Evolutionary conservation across 2,329 filamentous ascomycete genomes (phyloP), one percentile per base, ranked within the genome.

Genomic region (Sporothrix globosa): DNA sequence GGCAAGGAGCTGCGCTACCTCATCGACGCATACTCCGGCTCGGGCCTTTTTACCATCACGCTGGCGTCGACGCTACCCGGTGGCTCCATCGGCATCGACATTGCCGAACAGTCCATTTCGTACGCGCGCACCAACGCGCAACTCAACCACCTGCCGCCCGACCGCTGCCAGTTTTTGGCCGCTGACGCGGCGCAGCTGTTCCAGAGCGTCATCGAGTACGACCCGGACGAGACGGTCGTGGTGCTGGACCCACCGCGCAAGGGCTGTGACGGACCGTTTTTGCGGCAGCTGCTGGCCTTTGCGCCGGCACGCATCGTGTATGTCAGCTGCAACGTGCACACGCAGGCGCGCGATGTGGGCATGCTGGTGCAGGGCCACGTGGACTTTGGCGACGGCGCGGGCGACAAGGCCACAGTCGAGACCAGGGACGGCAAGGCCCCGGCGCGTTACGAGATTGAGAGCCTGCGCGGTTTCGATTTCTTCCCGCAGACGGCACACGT

Each of bases 291-390:
- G 76, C 82, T 97, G 69, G 80, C 83, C 6, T 97, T 92, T 76
- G 91, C 86, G 0, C 95, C 96, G 0, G 85, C 85, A 73, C 85
- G 96, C 71, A 88, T 99, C 13, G 88, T 97, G 4, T 99, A 99
- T 79, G 95, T 99, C 53, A 97, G 92, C 78, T 99, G 96, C 77
- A 99, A 99, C 77, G 96, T 99, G 74, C 96, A 99, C 78, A 98
- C 95, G 10, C 96, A 98, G 85, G 96, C 96, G 17, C 84, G 96
- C 68, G 96, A 99, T 80, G 90, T 99, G 0, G 96, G 94, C 0
- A 88, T 95, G 72, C 81, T 99, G 76, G 93, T 98, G 0, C 86
- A 90, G 48, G 93, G 94, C 0, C 81, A 87, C 76, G 79, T 79
- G 61, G 76, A 76, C 3, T 75, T 79, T 30, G 72, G 69, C 41